These are phyloP conservation scores for Fragilaria radians DNA, from an alignment of 108 stramenopile genomes.

Conservation along the genomic window DNA sequence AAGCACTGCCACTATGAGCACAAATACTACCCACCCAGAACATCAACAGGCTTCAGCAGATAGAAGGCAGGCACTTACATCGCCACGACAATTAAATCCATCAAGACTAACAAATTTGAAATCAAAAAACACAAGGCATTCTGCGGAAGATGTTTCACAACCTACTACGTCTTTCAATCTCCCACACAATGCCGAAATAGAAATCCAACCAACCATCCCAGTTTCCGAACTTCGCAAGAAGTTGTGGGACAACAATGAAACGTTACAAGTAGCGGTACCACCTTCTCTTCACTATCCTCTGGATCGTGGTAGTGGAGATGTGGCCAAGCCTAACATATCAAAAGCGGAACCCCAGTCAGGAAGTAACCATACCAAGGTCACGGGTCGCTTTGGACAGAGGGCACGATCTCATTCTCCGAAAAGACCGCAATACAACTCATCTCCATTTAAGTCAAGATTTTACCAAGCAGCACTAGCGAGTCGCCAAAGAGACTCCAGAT, in stretches of 20 bases:
- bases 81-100: neutral
- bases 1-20: neutral
- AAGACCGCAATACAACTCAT: neutral
- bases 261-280: slow-evolving; percentile 17
- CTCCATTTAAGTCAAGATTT: slow-evolving; percentile 31
- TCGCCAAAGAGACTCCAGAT: neutral
- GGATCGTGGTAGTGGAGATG: neutral
- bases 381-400: neutral
- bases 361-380: neutral
- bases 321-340: neutral
- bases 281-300: slow-evolving; percentile 1
- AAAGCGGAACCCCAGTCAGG: neutral
- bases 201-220: slow-evolving; percentile 20
- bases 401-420: neutral
- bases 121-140: neutral
- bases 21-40: neutral
- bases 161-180: neutral
- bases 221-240: slow-evolving; percentile 21
- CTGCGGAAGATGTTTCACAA: neutral
- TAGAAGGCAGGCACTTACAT: neutral
- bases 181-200: slow-evolving; percentile 1
- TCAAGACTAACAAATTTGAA: neutral
- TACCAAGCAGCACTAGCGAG: slow-evolving; percentile 26
- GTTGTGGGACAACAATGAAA: slow-evolving; percentile 36
- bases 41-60: neutral